A percentile compares a stretch with the other conserved stretches of the same genome.
Conservation (phyloP, 192 early-diverging fungal species). For the Backusella liffmaniae region DNA sequence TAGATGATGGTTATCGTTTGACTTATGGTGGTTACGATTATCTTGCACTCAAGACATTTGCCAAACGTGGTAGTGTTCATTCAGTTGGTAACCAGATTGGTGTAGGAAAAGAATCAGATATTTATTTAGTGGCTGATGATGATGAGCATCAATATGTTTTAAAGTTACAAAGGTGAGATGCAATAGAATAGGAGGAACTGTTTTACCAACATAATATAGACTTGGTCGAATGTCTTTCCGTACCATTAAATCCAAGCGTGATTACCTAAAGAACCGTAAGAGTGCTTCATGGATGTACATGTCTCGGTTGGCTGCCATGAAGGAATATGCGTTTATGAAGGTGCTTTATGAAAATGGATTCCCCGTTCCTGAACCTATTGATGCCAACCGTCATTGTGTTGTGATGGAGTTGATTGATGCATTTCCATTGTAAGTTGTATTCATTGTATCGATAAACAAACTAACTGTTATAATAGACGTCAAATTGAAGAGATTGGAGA, state of each 20-base stretch:
- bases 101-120: slow-evolving; percentile 99
- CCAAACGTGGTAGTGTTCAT: slow-evolving; percentile 79
- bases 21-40: slow-evolving; percentile 99
- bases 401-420: slow-evolving; percentile 97
- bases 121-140: slow-evolving; percentile 95
- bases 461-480: slow-evolving; percentile 41
- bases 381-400: slow-evolving; percentile 92
- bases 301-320: slow-evolving; percentile 96
- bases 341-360: slow-evolving; percentile 93
- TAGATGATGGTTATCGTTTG: slow-evolving; percentile 94
- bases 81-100: slow-evolving; percentile 99
- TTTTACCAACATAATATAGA: slow-evolving; percentile 36
- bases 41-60: slow-evolving; percentile 91
- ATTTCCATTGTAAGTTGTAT: slow-evolving; percentile 70
- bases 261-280: slow-evolving; percentile 92
- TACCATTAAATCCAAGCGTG: slow-evolving; percentile 95
- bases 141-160: slow-evolving; percentile 89
- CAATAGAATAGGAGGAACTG: background rate
- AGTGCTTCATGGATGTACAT: slow-evolving; percentile 99
- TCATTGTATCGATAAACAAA: background rate
- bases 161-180: slow-evolving; percentile 81
- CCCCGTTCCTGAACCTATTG: slow-evolving; percentile 92
- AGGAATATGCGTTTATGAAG: slow-evolving; percentile 99
- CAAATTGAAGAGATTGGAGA: slow-evolving; percentile 85
- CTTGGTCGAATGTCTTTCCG: slow-evolving; percentile 96